Conservation (phyloP, 164 flowering plant genomes). For the Umbellularia californica region DNA sequence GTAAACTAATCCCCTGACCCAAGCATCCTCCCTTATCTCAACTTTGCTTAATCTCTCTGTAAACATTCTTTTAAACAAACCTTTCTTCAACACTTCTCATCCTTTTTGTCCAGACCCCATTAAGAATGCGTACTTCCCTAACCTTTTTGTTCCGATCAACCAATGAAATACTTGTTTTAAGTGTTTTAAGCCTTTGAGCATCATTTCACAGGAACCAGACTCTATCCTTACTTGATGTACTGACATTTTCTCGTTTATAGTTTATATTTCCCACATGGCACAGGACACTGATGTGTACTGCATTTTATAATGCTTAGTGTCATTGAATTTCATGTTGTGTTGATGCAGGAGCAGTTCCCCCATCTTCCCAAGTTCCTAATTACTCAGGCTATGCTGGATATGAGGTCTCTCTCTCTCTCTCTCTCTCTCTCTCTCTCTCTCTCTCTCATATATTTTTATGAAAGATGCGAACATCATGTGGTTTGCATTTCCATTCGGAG, state of each 20-base stretch:
- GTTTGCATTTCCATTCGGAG: no score
- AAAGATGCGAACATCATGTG: background rate
- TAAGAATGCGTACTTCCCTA: background rate
- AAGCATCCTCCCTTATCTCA: no score
- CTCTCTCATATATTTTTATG: background rate
- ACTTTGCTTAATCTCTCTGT: no score
- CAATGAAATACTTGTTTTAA: background rate
- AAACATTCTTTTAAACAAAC: no score
- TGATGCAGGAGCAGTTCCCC: slow-evolving; percentile 23
- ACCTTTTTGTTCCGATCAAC: background rate
- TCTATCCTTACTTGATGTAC: background rate
- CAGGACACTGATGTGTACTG: background rate
- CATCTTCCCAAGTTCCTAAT: slow-evolving; percentile 21
- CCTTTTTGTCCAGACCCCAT: background rate
- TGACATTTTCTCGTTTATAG: background rate
- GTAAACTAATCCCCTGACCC: no score
- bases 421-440: slow-evolving; percentile 13
- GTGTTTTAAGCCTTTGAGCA: no score
- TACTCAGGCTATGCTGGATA: slow-evolving; percentile 22
- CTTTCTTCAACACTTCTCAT: no score
- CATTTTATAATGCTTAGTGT: background rate
- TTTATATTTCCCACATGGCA: background rate
- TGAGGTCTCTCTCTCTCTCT: slow-evolving; percentile 28
- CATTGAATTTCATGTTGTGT: background rate
- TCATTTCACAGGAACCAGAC: no score